Evolutionary conservation across 176 grass and related monocot genomes (phyloP).

Genomic region (Pontederia crassipes): DNA sequence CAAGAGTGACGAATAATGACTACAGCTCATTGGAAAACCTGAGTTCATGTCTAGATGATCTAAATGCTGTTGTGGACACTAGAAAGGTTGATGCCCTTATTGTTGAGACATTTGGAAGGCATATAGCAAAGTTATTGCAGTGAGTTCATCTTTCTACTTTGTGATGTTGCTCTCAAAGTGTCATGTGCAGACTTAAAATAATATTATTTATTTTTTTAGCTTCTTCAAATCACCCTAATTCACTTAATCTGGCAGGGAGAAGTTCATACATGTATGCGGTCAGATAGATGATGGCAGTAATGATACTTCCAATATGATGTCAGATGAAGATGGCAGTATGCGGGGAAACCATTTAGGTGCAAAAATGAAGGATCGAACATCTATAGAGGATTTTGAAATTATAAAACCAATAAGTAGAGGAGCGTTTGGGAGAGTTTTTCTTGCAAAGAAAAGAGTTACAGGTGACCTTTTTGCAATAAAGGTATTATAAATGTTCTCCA

Average conservation of each 20-base stretch:
- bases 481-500: conserved; percentile 28
- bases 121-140: conserved; percentile 79
- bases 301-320: conserved; percentile 36
- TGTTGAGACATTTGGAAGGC: conserved; percentile 86
- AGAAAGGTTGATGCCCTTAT: conserved; percentile 85
- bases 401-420: conserved; percentile 90
- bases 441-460: conserved; percentile 87
- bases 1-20: conserved; percentile 41
- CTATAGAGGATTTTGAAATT: conserved; percentile 98
- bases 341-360: conserved; percentile 42
- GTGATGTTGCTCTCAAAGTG: neutral
- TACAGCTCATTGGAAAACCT: conserved; percentile 74
- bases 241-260: conserved; percentile 53
- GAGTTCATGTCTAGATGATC: conserved; percentile 67
- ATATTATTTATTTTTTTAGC: neutral
- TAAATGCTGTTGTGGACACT: conserved; percentile 87
- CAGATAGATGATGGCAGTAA: conserved; percentile 58
- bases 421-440: conserved; percentile 88
- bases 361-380: conserved; percentile 74
- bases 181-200: neutral
- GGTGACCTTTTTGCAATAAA: conserved; percentile 95
- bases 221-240: conserved; percentile 12
- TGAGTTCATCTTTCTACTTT: conserved; percentile 28
- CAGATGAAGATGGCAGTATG: conserved; percentile 48
- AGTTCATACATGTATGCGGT: conserved; percentile 80